Evolutionary conservation across 257 asterid genomes (phyloP), one percentile per base, ranked within the genome.

Genomic region (Solanum corneliomulleri): DNA sequence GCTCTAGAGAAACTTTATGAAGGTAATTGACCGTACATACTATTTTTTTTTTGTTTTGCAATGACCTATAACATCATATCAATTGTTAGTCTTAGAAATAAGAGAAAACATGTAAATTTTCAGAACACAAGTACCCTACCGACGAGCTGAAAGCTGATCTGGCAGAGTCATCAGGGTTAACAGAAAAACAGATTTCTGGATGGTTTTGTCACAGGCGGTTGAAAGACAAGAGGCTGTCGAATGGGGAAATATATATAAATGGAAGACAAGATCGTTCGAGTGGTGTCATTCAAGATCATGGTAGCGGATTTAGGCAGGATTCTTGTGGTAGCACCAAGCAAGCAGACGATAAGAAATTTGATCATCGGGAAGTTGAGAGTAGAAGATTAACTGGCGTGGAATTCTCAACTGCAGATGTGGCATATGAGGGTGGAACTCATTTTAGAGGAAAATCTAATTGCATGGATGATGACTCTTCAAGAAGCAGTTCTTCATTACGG

Each of bases 171-270:
- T 89, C 93, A 52, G 98, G 99, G 39, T 89, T 97, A 93, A 92
- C 99, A 20, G 99, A 97, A 88, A 97, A 95, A 92, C 99, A 96
- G 92, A 92, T 97, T 71, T 93, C 99, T 15, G 99, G 98, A 56
- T 97, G 99, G 99, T 97, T 97, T 92, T 97, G 99, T 86, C 99
- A 97, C 88, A 90, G 98, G 85, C 93, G 99, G 93, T 90, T 96
- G 91, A 96, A 95, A 89, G 99, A 96, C 91, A 96, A 97, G 93
- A 94, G 87, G 89, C 49, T 92, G 85, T 33, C 72, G 70, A 89
- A 86, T 69, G 96, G 91, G n/a, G 95, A 93, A 81, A 90, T 76
- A 81, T n/a, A 88, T 84, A 87, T 77, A 85, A 86, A 83, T 85
- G 93, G 91, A 89, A 91, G 87, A 86, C 98, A 94, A 88, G 98